A percentile compares a stretch with the other conserved stretches of the same genome.
These are phyloP conservation scores for Buxus sempervirens DNA, from an alignment of 164 flowering plant genomes.

Conservation along the genomic window DNA sequence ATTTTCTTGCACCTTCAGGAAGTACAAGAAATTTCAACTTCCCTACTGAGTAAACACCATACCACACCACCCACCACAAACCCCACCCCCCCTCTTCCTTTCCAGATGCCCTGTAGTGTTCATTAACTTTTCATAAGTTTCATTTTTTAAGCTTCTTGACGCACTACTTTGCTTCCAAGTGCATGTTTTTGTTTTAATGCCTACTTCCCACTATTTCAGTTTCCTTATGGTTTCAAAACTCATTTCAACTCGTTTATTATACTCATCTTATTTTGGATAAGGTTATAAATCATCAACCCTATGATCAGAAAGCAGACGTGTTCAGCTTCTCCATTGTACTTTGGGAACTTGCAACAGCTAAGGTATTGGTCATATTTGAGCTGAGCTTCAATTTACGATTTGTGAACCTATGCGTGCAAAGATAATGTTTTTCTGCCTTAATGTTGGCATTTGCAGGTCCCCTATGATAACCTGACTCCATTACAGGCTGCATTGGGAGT, in stretches of 20 bases:
- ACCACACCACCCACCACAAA: too few relatives aligned
- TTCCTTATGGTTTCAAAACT: neutral
- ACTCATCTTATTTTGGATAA: constrained; percentile 17
- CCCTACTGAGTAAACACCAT: too few relatives aligned
- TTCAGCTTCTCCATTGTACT: constrained; percentile 94
- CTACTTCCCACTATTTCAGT: too few relatives aligned
- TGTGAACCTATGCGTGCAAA: neutral
- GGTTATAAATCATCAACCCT: constrained; percentile 92
- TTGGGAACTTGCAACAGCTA: constrained; percentile 90
- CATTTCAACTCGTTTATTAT: constrained; percentile 2
- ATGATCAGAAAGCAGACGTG: constrained; percentile 93
- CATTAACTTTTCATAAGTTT: too few relatives aligned
- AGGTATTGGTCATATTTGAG: constrained; percentile 41
- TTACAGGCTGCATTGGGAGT: constrained; percentile 98
- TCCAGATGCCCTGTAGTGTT: too few relatives aligned
- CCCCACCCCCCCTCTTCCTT: too few relatives aligned
- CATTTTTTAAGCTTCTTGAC: too few relatives aligned
- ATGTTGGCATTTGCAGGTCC: constrained; percentile 54
- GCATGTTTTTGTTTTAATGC: too few relatives aligned
- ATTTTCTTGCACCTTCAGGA: too few relatives aligned
- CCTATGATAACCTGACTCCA: constrained; percentile 87
- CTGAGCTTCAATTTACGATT: neutral
- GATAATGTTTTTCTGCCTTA: neutral
- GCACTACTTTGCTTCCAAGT: too few relatives aligned
- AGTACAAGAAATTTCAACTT: too few relatives aligned